These are phyloP conservation scores for Entomortierella parvispora DNA, from an alignment of 192 early-diverging fungal genomes.

Conservation along the genomic window DNA sequence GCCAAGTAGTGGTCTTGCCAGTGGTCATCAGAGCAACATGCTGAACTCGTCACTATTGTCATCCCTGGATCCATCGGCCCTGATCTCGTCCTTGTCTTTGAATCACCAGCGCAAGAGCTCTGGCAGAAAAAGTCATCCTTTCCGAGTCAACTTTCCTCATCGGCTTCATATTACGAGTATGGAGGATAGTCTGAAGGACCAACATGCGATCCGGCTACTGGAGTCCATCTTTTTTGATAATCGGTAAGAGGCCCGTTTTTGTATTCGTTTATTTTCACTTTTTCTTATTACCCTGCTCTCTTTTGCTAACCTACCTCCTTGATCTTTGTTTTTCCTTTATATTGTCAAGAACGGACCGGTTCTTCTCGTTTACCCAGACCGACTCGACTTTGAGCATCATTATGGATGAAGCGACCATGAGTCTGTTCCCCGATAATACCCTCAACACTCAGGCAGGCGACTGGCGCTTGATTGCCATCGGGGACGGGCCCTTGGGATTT, in stretches of 20 bases:
- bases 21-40: conserved; percentile 42
- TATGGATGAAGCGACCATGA: conserved; percentile 41
- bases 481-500: conserved; percentile 40
- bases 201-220: conserved; percentile 33
- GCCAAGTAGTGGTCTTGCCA: conserved; percentile 24
- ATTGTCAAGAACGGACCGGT: conserved; percentile 8
- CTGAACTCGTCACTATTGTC: conserved; percentile 10
- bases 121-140: conserved; percentile 7
- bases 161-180: conserved; percentile 42
- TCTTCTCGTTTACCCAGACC: conserved; percentile 51
- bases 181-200: conserved; percentile 45
- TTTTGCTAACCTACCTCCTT: too few species aligned
- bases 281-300: not conserved
- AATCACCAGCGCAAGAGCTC: conserved; percentile 4
- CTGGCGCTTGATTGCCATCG: conserved; percentile 47
- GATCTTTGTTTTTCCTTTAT: not conserved
- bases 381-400: conserved; percentile 47
- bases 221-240: conserved; percentile 53
- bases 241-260: conserved; percentile 13
- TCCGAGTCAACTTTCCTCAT: conserved; percentile 23
- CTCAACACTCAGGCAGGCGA: conserved; percentile 43
- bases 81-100: conserved; percentile 33
- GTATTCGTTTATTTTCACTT: not conserved
- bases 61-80: conserved; percentile 21
- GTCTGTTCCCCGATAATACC: conserved; percentile 43